Percentiles rank a stretch among this genome's conserved stretches.
Evolutionary conservation across 495 filamentous ascomycete genomes (phyloP).

Genomic region (Trichoderma asperelloides): DNA sequence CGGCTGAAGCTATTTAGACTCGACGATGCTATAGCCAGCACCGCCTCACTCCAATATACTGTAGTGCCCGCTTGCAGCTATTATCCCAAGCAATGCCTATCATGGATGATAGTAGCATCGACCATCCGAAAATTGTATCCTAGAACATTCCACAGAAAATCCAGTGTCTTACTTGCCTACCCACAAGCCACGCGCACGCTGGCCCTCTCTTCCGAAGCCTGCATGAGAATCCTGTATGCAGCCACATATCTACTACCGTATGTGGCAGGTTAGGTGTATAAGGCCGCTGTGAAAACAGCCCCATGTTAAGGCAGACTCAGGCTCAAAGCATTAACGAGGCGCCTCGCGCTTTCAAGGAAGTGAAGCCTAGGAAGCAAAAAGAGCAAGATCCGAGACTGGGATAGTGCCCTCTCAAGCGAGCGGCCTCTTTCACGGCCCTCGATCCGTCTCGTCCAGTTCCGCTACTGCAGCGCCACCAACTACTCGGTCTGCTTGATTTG

Average conservation of each 20-base stretch:
- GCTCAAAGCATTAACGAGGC: neutral
- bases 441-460: neutral
- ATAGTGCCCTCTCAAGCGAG: neutral
- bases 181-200: neutral
- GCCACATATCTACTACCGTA: neutral
- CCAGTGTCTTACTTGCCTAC: neutral
- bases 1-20: neutral
- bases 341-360: neutral
- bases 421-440: neutral
- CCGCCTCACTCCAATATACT: neutral
- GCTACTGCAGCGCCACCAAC: neutral
- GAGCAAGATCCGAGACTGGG: neutral
- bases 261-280: neutral
- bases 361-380: neutral
- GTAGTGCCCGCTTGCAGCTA: neutral
- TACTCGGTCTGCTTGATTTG: conserved; percentile 1
- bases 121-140: neutral
- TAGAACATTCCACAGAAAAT: neutral
- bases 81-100: neutral
- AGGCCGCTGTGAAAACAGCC: neutral
- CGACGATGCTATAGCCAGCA: neutral
- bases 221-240: neutral
- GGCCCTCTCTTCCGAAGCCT: neutral
- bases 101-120: neutral
- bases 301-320: neutral